phyloP scores from a whole-genome alignment of 1,284 basidiomycete genomes.

The Meira miltonrushii region DNA sequence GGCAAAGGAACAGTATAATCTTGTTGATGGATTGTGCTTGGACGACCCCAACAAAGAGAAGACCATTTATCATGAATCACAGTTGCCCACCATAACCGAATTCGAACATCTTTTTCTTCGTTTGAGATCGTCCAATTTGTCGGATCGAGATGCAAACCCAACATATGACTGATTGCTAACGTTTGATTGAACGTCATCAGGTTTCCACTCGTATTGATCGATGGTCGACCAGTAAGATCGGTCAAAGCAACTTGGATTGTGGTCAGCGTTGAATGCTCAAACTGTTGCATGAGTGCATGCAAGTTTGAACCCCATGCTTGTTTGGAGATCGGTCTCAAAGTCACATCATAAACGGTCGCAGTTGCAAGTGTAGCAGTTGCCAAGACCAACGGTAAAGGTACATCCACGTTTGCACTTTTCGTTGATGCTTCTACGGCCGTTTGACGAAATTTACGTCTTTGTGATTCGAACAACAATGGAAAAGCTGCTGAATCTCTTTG shows the following conservation, averaged over 20 bases:
- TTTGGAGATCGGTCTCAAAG: slow-evolving; percentile 7
- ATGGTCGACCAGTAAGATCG: slow-evolving; percentile 12
- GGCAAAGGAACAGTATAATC: slow-evolving; percentile 12
- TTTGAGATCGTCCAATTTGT: slow-evolving; percentile 10
- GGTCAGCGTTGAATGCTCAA: slow-evolving; percentile 5
- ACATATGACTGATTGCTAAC: slow-evolving; percentile 13
- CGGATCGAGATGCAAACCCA: slow-evolving; percentile 12
- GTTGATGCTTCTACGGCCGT: background rate
- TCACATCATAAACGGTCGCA: slow-evolving; percentile 5
- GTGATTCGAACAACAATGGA: slow-evolving; percentile 9
- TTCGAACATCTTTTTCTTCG: slow-evolving; percentile 15
- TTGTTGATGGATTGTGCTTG: slow-evolving; percentile 9
- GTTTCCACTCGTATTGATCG: slow-evolving; percentile 15
- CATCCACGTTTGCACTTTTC: background rate
- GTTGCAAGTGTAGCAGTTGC: slow-evolving; percentile 11
- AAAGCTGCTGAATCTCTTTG: slow-evolving; percentile 13
- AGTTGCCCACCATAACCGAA: slow-evolving; percentile 14
- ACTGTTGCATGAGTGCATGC: slow-evolving; percentile 13
- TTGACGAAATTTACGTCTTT: slow-evolving; percentile 4
- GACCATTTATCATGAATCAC: slow-evolving; percentile 17
- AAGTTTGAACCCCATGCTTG: slow-evolving; percentile 13
- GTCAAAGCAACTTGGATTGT: slow-evolving; percentile 12
- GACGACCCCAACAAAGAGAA: slow-evolving; percentile 13
- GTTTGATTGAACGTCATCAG: slow-evolving; percentile 11
- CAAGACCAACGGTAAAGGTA: slow-evolving; percentile 10